phyloP scores from a whole-genome alignment of 306 rosid species.

The Medicago arabica region DNA sequence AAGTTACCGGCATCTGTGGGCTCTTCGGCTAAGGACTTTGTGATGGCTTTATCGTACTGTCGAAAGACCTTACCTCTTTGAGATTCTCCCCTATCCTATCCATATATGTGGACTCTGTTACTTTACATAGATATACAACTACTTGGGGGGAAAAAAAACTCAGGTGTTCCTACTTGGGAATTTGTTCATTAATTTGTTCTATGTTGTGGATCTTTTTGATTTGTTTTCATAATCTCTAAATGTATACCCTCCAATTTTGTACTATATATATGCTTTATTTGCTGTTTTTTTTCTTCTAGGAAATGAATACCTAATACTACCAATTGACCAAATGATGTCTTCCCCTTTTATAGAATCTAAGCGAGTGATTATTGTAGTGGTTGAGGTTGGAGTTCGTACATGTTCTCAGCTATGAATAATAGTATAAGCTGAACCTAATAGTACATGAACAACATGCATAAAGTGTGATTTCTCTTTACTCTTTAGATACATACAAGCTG shows the following conservation, averaged over 20 bases:
- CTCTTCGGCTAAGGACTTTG: constrained; percentile 95
- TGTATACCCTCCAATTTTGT: constrained; percentile 35
- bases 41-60: constrained; percentile 89
- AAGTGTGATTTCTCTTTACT: too few species aligned
- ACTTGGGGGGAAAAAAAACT: not conserved
- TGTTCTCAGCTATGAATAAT: not conserved
- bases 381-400: not conserved
- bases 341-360: not conserved
- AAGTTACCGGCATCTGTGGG: constrained; percentile 80
- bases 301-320: not conserved
- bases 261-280: not conserved
- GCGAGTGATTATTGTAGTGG: not conserved
- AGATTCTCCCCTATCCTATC: constrained; percentile 14
- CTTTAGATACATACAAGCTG: too few species aligned
- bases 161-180: constrained; percentile 35
- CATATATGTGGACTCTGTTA: not conserved
- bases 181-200: constrained; percentile 34
- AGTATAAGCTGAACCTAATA: not conserved
- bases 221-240: constrained; percentile 31
- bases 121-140: constrained; percentile 30
- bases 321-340: constrained; percentile 2
- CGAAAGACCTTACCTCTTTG: constrained; percentile 55
- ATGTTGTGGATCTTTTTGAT: constrained; percentile 28
- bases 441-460: not conserved
- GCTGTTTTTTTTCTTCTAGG: constrained; percentile 33